Base-by-base conservation (phyloP, 345 rosid species). In the Corchorus olitorius region DNA sequence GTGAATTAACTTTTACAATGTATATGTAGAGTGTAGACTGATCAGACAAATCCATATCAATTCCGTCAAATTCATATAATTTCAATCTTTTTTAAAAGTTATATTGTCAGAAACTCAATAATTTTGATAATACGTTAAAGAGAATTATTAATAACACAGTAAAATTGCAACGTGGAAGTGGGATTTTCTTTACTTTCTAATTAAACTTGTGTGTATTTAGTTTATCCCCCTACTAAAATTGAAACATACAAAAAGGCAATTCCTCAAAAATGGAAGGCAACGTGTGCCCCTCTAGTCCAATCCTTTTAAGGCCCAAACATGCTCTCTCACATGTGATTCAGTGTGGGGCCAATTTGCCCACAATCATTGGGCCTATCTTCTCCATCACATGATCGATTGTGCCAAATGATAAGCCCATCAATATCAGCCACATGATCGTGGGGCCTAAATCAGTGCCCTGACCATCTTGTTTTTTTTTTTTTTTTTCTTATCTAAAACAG, bases 331-430 rank as follows among this genome's bases (percentile, higher is more conserved):
- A 3, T 41, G 17, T 12, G 19, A 34, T 75, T 70, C 50, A 63
- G 11, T 5, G 16, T 14, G 50, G 50, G 50, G 19, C n/a, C 35
- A 17, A 12, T 16, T 16, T 15, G 3, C 56, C 9, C 12, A 20
- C 63, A 75, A 75, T 75, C n/a, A 75, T 65, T 75, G 64, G 78
- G 72, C 63, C 72, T 65, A 48, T 20, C 6, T 75, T 64, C 39
- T 4, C 61, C 39, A 75, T 39, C 63, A 37, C 48, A 75, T 6
- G 64, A 20, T 17, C 43, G 13, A 8, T 65, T 19, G 48, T 5
- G 8, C 50, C 61, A 1, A 53, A 64, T 50, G 62, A 70, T 70
- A 35, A 35, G 48, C 61, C 48, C 61, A 70, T 70, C 48, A 53
- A 17, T 35, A 17, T 52, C 49, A 53, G 17, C 74, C 74, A 53